Conservation (phyloP, 2,329 filamentous ascomycete genomes). For the Cadophora malorum region DNA sequence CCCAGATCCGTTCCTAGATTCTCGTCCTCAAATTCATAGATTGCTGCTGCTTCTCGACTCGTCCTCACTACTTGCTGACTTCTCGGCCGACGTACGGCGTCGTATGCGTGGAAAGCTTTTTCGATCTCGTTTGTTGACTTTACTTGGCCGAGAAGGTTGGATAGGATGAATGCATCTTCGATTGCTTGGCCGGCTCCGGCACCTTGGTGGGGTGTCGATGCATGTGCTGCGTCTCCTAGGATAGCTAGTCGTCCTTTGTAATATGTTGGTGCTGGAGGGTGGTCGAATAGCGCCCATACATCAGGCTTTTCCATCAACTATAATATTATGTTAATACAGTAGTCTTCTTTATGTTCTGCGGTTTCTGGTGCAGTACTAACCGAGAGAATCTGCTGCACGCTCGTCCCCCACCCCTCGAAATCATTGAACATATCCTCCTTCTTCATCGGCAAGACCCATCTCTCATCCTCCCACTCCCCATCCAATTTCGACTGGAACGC, state of each 20-base stretch:
- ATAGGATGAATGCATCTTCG: slow-evolving; percentile 55
- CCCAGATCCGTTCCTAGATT: slow-evolving; percentile 47
- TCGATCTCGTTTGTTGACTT: slow-evolving; percentile 46
- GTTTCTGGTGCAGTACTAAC: slow-evolving; percentile 27
- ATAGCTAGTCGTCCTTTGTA: slow-evolving; percentile 54
- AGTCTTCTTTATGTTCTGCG: neutral
- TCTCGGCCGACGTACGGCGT: slow-evolving; percentile 52
- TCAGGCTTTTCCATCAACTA: slow-evolving; percentile 54
- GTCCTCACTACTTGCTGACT: slow-evolving; percentile 43
- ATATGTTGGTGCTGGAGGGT: slow-evolving; percentile 51
- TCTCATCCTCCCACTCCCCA: slow-evolving; percentile 46
- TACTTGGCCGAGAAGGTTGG: slow-evolving; percentile 54
- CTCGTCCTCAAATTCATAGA: slow-evolving; percentile 55
- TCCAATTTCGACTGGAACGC: slow-evolving; percentile 42
- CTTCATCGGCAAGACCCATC: slow-evolving; percentile 49
- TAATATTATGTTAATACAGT: slow-evolving; percentile 16
- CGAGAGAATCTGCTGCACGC: slow-evolving; percentile 46
- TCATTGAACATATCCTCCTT: slow-evolving; percentile 48
- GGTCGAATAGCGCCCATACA: slow-evolving; percentile 56
- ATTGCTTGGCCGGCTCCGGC: slow-evolving; percentile 64
- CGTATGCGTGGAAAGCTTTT: slow-evolving; percentile 58
- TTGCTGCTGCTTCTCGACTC: slow-evolving; percentile 37
- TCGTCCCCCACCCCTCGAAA: slow-evolving; percentile 48
- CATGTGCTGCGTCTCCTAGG: slow-evolving; percentile 68
- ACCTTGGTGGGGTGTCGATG: slow-evolving; percentile 65